Evolutionary conservation across 2,329 filamentous ascomycete genomes (phyloP).

Genomic region (Chaetothyriales sp.): DNA sequence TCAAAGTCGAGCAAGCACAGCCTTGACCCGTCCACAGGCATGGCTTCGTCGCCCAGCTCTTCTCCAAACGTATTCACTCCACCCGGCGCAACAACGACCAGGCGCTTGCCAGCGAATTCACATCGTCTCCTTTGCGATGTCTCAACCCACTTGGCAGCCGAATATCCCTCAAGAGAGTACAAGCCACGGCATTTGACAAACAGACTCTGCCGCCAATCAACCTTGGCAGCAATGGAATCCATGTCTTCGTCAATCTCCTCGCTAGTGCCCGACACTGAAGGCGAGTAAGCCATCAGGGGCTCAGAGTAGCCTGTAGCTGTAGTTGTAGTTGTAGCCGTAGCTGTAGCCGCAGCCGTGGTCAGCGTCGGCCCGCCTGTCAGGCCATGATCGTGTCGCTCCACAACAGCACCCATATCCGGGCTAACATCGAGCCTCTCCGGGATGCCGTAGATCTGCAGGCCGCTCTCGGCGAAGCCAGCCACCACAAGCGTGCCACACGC

Average conservation of each 20-base stretch:
- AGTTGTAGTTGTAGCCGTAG: constrained; percentile 16
- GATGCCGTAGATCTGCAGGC: constrained; percentile 66
- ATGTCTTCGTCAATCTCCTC: constrained; percentile 20
- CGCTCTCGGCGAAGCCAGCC: constrained; percentile 55
- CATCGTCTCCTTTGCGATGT: constrained; percentile 34
- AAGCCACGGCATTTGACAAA: constrained; percentile 55
- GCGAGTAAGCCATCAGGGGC: constrained; percentile 18
- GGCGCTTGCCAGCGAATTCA: constrained; percentile 22
- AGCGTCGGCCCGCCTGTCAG: constrained; percentile 8
- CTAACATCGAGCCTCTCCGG: constrained; percentile 54
- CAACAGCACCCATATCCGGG: constrained; percentile 18
- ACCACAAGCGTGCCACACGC: constrained; percentile 56
- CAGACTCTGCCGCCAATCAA: constrained; percentile 53
- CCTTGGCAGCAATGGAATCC: constrained; percentile 20
- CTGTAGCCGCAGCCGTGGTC: constrained; percentile 16
- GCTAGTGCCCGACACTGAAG: constrained; percentile 16
- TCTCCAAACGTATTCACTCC: constrained; percentile 41
- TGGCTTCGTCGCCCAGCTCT: constrained; percentile 53
- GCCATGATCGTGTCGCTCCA: constrained; percentile 15
- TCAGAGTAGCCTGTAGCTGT: constrained; percentile 16
- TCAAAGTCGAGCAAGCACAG: constrained; percentile 61
- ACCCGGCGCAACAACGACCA: constrained; percentile 60
- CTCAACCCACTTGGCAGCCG: constrained; percentile 56
- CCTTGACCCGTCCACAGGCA: constrained; percentile 65
- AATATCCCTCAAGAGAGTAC: constrained; percentile 49